phyloP scores from a whole-genome alignment of 2,329 filamentous ascomycete genomes.

The Beauveria medogensis region DNA sequence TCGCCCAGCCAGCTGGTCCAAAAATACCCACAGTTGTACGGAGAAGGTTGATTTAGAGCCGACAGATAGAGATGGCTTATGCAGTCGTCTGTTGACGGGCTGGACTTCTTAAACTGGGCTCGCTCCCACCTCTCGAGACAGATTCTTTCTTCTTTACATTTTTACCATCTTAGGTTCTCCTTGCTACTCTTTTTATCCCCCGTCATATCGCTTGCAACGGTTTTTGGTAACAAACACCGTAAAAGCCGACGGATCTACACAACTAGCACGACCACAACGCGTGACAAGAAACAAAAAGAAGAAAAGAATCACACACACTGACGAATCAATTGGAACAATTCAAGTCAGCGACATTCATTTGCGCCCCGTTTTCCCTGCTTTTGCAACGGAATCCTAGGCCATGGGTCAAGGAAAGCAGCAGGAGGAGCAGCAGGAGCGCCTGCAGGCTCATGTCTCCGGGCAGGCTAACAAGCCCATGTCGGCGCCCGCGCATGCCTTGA shows the following conservation, averaged over 20 bases:
- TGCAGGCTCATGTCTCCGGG: conserved; percentile 19
- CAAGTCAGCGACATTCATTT: neutral
- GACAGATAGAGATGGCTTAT: neutral
- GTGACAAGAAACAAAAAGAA: neutral
- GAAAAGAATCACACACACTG: no score
- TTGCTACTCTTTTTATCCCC: neutral
- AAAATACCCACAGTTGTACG: conserved; percentile 6
- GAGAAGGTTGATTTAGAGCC: neutral
- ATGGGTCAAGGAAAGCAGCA: conserved; percentile 20
- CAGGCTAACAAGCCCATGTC: conserved; percentile 45
- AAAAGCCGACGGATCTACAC: neutral
- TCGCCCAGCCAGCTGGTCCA: neutral
- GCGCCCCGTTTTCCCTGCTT: neutral
- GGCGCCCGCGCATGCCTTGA: conserved; percentile 54
- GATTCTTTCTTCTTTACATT: neutral
- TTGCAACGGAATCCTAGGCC: conserved; percentile 8
- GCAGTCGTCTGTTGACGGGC: neutral
- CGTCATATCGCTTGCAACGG: neutral
- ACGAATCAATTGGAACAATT: neutral
- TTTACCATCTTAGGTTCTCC: neutral
- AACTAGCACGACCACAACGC: neutral
- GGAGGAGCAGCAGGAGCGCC: conserved; percentile 6
- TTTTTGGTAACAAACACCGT: neutral
- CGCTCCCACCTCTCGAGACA: neutral
- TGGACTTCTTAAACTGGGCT: neutral